Conservation (phyloP, 805 yeast genomes). For the Teunomyces kruisii region DNA sequence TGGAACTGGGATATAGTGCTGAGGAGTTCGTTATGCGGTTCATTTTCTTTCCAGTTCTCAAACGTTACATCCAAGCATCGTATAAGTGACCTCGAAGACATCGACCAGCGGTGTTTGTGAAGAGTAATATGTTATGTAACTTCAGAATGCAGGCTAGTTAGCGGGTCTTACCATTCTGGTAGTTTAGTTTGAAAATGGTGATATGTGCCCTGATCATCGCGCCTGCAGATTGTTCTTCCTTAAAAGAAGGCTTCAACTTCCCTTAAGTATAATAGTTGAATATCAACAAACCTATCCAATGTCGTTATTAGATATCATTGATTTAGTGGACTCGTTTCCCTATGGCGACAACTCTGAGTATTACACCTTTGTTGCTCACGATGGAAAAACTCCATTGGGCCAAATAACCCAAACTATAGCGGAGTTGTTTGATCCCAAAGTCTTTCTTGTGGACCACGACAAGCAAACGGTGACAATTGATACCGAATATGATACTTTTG, state of each 20-base stretch:
- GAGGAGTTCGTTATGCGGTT: slow-evolving; percentile 1
- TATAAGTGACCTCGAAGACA: slow-evolving; percentile 27
- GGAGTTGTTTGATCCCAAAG: slow-evolving; percentile 13
- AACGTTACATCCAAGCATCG: slow-evolving; percentile 25
- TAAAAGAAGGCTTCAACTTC: not conserved
- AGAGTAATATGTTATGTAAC: not conserved
- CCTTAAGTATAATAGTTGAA: not conserved
- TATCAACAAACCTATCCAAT: slow-evolving; percentile 2
- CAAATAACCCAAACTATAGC: slow-evolving; percentile 14
- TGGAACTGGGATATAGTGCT: slow-evolving; percentile 7
- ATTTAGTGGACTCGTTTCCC: slow-evolving; percentile 32
- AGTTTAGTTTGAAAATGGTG: too few relatives aligned
- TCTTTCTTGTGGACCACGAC: slow-evolving; percentile 2
- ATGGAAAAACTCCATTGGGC: slow-evolving; percentile 18
- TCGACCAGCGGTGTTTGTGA: slow-evolving; percentile 8
- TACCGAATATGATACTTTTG: slow-evolving; percentile 32
- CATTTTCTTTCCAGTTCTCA: slow-evolving; percentile 18
- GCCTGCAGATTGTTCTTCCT: not conserved
- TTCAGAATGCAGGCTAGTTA: too few relatives aligned
- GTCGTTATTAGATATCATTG: slow-evolving; percentile 15
- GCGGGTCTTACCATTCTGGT: too few relatives aligned
- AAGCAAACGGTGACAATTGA: slow-evolving; percentile 27
- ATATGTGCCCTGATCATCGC: too few relatives aligned
- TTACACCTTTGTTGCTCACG: slow-evolving; percentile 30
- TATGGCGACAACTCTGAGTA: slow-evolving; percentile 14